These are phyloP conservation scores for Tetrastigma voinierianum DNA, from an alignment of 164 flowering plant genomes.

Conservation along the genomic window DNA sequence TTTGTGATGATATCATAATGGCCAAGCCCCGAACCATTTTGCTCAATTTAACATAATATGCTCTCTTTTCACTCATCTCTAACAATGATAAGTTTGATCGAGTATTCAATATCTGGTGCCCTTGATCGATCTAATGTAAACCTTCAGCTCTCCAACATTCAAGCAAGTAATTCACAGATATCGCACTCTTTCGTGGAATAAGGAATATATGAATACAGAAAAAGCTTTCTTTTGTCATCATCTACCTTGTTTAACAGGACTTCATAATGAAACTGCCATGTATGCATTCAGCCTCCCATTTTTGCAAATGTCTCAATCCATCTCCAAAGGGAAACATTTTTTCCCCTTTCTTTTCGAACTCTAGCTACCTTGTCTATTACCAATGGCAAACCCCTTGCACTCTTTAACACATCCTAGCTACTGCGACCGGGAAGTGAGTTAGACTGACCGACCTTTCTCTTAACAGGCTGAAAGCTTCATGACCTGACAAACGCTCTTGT, in stretches of 20 bases:
- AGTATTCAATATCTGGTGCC: neutral
- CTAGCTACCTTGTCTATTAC: slow-evolving; percentile 10
- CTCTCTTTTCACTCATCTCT: neutral
- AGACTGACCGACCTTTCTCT: slow-evolving; percentile 4
- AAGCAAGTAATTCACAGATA: slow-evolving; percentile 7
- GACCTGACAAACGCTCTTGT: neutral
- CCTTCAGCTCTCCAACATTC: slow-evolving; percentile 17
- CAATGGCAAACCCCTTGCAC: slow-evolving; percentile 10
- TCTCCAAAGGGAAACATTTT: neutral
- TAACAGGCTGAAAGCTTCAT: slow-evolving; percentile 11
- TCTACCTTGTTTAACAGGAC: slow-evolving; percentile 4
- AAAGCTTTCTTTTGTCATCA: neutral
- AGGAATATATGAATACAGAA: slow-evolving; percentile 6
- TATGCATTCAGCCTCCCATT: slow-evolving; percentile 10
- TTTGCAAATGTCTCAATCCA: neutral
- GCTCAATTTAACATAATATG: neutral
- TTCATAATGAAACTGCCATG: slow-evolving; percentile 3
- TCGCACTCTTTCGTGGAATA: slow-evolving; percentile 9
- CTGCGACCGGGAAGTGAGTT: neutral
- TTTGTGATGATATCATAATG: neutral
- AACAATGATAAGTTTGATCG: neutral
- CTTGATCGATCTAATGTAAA: neutral
- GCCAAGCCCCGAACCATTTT: neutral
- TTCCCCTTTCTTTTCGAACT: neutral
- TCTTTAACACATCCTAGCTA: slow-evolving; percentile 1